phyloP scores from a whole-genome alignment of 1,139 yeast species.

The Debaryomyces psychrophilus region DNA sequence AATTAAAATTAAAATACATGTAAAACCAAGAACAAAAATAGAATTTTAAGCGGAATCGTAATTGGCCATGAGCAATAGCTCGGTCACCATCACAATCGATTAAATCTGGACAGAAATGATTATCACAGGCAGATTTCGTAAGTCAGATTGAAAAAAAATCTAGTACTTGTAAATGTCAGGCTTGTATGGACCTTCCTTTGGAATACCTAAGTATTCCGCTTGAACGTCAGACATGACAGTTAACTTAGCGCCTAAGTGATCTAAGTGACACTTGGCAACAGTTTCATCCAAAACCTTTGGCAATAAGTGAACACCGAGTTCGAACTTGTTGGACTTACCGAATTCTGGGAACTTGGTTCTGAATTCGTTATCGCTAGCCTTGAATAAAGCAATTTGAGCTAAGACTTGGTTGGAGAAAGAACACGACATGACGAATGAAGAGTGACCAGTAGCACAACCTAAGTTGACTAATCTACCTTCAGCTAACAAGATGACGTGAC shows the following conservation, averaged over 20 bases:
- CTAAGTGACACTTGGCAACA: conserved; percentile 97
- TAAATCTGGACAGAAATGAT: conserved; percentile 14
- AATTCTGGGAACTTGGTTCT: conserved; percentile 85
- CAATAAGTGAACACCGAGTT: conserved; percentile 91
- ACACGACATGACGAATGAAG: conserved; percentile 99
- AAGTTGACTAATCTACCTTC: conserved; percentile 99
- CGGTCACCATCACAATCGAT: background rate
- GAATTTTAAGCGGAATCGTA: conserved; percentile 2
- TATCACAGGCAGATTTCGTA: conserved; percentile 17
- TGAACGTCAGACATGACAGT: conserved; percentile 77
- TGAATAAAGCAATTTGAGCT: conserved; percentile 98
- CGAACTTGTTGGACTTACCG: conserved; percentile 89
- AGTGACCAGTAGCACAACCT: conserved; percentile 99
- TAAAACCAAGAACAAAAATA: conserved; percentile 4
- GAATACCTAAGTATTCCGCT: conserved; percentile 94
- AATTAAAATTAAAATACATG: conserved; percentile 26
- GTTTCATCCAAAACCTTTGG: conserved; percentile 99
- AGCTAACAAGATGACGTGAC: conserved; percentile 94
- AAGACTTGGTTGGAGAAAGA: conserved; percentile 99
- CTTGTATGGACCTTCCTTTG: conserved; percentile 96
- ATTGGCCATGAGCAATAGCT: background rate
- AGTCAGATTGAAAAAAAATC: conserved; percentile 18
- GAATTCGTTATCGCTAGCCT: conserved; percentile 82
- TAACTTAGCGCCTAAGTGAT: conserved; percentile 90
- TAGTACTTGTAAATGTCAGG: conserved; percentile 98